These are phyloP conservation scores for Moringa oleifera DNA, from an alignment of 345 rosid genomes.

Conservation along the genomic window DNA sequence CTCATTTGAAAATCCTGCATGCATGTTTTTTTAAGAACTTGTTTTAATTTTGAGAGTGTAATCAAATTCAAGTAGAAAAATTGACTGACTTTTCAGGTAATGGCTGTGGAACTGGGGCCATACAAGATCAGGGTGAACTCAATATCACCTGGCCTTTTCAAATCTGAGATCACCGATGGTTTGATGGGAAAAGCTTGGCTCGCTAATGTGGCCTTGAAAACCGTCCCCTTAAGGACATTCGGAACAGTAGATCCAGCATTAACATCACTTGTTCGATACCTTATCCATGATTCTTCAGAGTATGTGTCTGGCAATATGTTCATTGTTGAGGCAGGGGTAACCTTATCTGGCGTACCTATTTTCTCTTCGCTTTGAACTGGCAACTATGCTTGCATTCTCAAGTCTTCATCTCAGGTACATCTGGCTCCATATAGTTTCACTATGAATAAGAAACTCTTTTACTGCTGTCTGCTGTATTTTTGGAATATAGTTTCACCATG, in stretches of 20 bases:
- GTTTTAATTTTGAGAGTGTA: neutral
- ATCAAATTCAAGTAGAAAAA: neutral
- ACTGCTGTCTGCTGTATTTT: too few species aligned
- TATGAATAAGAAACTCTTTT: too few species aligned
- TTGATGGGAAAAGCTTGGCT: conserved; percentile 55
- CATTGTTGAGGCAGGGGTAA: conserved; percentile 51
- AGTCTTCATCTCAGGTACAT: too few species aligned
- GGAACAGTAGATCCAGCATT: conserved; percentile 55
- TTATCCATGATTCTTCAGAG: conserved; percentile 56
- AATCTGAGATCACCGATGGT: conserved; percentile 51
- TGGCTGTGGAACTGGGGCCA: conserved; percentile 52
- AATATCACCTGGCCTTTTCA: conserved; percentile 56
- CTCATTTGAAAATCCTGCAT: too few species aligned
- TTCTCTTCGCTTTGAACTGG: conserved; percentile 43
- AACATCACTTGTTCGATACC: conserved; percentile 52
- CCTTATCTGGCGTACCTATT: conserved; percentile 48
- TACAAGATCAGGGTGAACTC: conserved; percentile 67
- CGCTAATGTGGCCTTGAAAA: conserved; percentile 25
- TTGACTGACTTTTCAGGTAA: conserved; percentile 1
- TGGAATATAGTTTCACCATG: too few species aligned
- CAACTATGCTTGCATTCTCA: too few species aligned
- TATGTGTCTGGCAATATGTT: conserved; percentile 49
- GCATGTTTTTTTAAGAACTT: too few species aligned
- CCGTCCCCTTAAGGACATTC: conserved; percentile 29
- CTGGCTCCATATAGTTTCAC: too few species aligned